Conservation (phyloP, 768 basidiomycete species). For the Russula dissimulans region DNA sequence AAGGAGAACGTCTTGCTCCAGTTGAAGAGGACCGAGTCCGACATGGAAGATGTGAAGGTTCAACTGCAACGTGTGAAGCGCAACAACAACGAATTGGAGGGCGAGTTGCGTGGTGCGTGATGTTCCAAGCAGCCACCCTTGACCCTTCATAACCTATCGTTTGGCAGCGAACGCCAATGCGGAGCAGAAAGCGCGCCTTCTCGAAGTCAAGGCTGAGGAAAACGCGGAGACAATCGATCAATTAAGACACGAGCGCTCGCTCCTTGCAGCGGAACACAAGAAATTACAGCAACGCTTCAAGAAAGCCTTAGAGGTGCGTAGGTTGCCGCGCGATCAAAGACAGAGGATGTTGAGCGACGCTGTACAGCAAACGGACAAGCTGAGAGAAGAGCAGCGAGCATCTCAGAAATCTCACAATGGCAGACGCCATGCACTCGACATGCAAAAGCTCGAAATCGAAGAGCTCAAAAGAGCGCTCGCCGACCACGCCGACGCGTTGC, state of each 20-base stretch:
- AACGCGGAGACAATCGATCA: conserved; percentile 65
- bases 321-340: not conserved
- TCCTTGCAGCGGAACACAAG: conserved; percentile 62
- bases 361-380: conserved; percentile 47
- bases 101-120: conserved; percentile 56
- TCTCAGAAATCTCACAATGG: conserved; percentile 63
- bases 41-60: conserved; percentile 67
- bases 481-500: conserved; percentile 51
- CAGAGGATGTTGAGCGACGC: not conserved
- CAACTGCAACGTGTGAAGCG: conserved; percentile 63
- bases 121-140: not conserved
- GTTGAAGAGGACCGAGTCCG: conserved; percentile 62
- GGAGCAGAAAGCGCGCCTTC: conserved; percentile 64
- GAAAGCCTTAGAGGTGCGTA: conserved; percentile 56
- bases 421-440: conserved; percentile 64
- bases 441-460: conserved; percentile 62
- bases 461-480: conserved; percentile 63
- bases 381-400: conserved; percentile 50
- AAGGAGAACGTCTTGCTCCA: conserved; percentile 55
- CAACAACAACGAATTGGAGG: conserved; percentile 65
- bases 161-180: conserved; percentile 48
- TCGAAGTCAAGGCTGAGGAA: conserved; percentile 59
- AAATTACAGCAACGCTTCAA: conserved; percentile 59
- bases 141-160: not conserved
- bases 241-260: conserved; percentile 65